Percentiles rank a stretch among this genome's conserved stretches.
phyloP scores from a whole-genome alignment of 2,329 filamentous ascomycete genomes.

The Juglanconis oblonga region DNA sequence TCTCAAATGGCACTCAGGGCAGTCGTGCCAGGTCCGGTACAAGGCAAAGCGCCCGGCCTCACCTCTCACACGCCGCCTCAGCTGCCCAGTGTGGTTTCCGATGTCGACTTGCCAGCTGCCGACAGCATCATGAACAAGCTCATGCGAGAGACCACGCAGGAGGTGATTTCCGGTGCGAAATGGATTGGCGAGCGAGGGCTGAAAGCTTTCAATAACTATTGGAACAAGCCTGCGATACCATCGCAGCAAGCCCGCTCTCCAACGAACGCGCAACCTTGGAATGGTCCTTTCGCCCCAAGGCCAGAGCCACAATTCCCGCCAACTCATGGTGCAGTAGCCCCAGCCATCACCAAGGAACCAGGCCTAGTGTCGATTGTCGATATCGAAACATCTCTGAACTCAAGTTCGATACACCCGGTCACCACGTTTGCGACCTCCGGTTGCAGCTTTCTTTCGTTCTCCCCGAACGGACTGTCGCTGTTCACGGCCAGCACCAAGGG shows the following conservation, averaged over 20 bases:
- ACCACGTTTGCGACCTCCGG: slow-evolving; percentile 73
- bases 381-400: slow-evolving; percentile 55
- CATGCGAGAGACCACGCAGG: slow-evolving; percentile 76
- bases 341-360: slow-evolving; percentile 60
- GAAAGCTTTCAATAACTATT: slow-evolving; percentile 78
- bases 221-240: slow-evolving; percentile 55
- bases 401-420: slow-evolving; percentile 56
- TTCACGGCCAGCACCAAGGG: slow-evolving; percentile 81
- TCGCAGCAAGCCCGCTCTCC: slow-evolving; percentile 45
- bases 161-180: slow-evolving; percentile 69
- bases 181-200: slow-evolving; percentile 76
- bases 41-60: slow-evolving; percentile 54
- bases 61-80: slow-evolving; percentile 65
- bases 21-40: slow-evolving; percentile 53
- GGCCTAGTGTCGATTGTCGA: slow-evolving; percentile 75
- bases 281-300: slow-evolving; percentile 40
- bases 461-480: slow-evolving; percentile 68
- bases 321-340: slow-evolving; percentile 64
- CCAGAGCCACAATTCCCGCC: slow-evolving; percentile 66
- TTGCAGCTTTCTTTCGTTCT: slow-evolving; percentile 78
- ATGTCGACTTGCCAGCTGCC: slow-evolving; percentile 68
- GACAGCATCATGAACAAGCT: slow-evolving; percentile 74
- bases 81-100: slow-evolving; percentile 63
- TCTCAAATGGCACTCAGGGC: slow-evolving; percentile 70
- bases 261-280: slow-evolving; percentile 45